A percentile compares a stretch with the other conserved stretches of the same genome.
Evolutionary conservation across 2,329 filamentous ascomycete species (phyloP).

Genomic region (Xylariaceae sp.): DNA sequence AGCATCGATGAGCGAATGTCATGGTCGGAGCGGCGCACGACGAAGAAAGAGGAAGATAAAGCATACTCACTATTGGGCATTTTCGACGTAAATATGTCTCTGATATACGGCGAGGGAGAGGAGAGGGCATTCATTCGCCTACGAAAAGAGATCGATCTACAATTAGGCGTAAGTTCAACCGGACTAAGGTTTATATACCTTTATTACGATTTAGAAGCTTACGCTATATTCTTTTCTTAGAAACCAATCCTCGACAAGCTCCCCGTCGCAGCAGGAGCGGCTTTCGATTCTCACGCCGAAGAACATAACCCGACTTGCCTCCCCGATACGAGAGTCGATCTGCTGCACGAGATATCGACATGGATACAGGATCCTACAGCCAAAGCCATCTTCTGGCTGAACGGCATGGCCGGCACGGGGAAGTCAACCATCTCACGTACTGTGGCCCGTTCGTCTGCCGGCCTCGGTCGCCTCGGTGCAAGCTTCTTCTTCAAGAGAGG

Average conservation of each 20-base stretch:
- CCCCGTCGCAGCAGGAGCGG: constrained; percentile 15
- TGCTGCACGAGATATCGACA: constrained; percentile 28
- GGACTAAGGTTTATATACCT: neutral
- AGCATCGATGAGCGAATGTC: constrained; percentile 3
- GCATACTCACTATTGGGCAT: constrained; percentile 18
- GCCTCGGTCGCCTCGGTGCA: constrained; percentile 12
- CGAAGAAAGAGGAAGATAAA: constrained; percentile 15
- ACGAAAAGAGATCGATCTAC: constrained; percentile 6
- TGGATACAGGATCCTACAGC: constrained; percentile 25
- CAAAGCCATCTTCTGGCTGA: constrained; percentile 34
- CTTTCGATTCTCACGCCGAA: constrained; percentile 34
- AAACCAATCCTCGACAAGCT: constrained; percentile 13
- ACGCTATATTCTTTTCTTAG: constrained; percentile 14
- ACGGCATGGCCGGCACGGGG: too few relatives aligned
- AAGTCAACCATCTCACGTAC: constrained; percentile 36
- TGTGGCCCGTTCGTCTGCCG: constrained; percentile 17
- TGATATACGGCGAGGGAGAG: constrained; percentile 12
- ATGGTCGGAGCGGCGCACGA: constrained; percentile 6
- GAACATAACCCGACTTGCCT: constrained; percentile 32
- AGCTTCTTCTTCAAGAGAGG: too few relatives aligned
- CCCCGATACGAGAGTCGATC: constrained; percentile 29
- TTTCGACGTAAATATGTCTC: constrained; percentile 9
- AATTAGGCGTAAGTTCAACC: neutral
- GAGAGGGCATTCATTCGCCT: constrained; percentile 8
- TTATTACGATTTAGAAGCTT: constrained; percentile 4